Conservation (phyloP, 1,284 basidiomycete species). For the Gymnopus androsaceus region DNA sequence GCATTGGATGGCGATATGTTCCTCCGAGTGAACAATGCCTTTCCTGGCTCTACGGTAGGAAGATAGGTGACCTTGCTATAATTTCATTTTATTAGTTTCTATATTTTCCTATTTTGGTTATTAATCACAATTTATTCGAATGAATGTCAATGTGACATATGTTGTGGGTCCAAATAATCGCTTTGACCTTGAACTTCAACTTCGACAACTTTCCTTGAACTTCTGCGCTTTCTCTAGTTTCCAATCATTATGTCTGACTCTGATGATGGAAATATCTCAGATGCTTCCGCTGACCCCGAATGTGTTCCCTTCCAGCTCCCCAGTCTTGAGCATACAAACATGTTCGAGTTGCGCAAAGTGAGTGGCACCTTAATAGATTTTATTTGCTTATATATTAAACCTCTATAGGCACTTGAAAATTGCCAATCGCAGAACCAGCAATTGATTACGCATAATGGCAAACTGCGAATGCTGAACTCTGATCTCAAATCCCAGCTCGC, state of each 20-base stretch:
- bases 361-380: not conserved
- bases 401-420: not conserved
- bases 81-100: too few species aligned
- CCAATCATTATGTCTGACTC: not conserved
- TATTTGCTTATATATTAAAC: not conserved
- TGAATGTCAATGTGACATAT: too few species aligned
- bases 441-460: not conserved
- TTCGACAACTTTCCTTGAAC: too few species aligned
- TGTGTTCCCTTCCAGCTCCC: not conserved
- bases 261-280: not conserved
- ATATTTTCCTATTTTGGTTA: too few species aligned
- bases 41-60: too few species aligned
- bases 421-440: not conserved
- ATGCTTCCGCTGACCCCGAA: not conserved
- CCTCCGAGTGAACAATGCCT: too few species aligned
- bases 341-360: not conserved
- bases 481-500: not conserved
- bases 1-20: too few species aligned
- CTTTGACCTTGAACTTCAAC: too few species aligned
- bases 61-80: too few species aligned
- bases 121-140: too few species aligned
- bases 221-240: too few species aligned
- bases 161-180: too few species aligned
- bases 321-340: not conserved
- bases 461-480: not conserved